These are phyloP conservation scores for Boletus rubropictus DNA, from an alignment of 768 basidiomycete genomes.

Conservation along the genomic window DNA sequence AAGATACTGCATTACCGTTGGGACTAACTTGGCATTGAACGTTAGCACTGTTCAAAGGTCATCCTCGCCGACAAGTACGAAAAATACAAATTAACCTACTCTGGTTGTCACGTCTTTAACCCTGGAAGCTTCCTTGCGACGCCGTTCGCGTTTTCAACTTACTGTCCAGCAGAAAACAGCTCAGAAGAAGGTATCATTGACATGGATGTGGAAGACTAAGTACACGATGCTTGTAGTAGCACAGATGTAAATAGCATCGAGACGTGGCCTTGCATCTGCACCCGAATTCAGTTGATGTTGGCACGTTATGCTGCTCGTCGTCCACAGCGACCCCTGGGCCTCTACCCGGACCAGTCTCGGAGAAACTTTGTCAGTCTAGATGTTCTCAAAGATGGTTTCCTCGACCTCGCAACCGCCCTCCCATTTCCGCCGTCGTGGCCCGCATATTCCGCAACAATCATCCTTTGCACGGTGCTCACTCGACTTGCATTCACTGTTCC, in stretches of 20 bases:
- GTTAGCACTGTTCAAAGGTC: conserved; percentile 46
- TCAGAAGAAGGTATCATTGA: conserved; percentile 70
- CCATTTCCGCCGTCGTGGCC: conserved; percentile 66
- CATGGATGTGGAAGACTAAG: conserved; percentile 35
- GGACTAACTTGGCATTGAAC: conserved; percentile 5
- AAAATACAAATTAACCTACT: conserved; percentile 92
- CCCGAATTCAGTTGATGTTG: conserved; percentile 21
- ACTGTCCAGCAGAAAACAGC: conserved; percentile 76
- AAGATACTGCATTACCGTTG: conserved; percentile 25
- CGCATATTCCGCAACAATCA: conserved; percentile 69
- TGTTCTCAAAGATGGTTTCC: conserved; percentile 54
- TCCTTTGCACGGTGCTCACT: conserved; percentile 56
- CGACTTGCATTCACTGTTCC: conserved; percentile 61
- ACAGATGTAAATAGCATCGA: too few relatives aligned
- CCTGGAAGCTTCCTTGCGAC: conserved; percentile 88
- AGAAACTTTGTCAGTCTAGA: conserved; percentile 25
- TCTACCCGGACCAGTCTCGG: conserved; percentile 1
- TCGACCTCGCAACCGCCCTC: conserved; percentile 72
- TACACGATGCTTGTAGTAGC: not conserved
- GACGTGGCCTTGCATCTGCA: not conserved
- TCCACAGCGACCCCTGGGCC: conserved; percentile 3
- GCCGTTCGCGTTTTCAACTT: conserved; percentile 83
- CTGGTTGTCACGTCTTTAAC: conserved; percentile 98
- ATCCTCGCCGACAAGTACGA: conserved; percentile 96
- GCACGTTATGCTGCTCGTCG: conserved; percentile 15